phyloP scores from a whole-genome alignment of 805 yeast species.

The Wickerhamomyces queroliae region DNA sequence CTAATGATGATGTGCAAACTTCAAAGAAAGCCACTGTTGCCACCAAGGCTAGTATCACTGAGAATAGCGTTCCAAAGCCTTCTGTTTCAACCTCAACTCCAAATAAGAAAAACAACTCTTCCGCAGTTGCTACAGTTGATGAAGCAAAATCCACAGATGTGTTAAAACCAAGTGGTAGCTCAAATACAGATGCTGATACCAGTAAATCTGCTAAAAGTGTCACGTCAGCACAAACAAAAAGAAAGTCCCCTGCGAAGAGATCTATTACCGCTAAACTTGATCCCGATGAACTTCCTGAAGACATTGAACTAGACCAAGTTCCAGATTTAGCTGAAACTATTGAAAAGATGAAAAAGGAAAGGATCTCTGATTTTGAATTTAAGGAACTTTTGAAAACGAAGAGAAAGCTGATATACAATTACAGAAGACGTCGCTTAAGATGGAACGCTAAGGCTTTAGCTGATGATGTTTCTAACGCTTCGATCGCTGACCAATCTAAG shows the following conservation, averaged over 20 bases:
- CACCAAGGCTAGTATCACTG: no score
- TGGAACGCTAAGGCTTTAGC: background rate
- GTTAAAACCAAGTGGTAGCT: no score
- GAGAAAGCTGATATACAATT: constrained; percentile 6
- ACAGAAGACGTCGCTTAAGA: constrained; percentile 7
- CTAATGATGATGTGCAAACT: no score
- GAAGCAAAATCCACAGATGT: no score
- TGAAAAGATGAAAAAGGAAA: background rate
- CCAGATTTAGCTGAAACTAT: constrained; percentile 6
- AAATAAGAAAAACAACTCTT: no score
- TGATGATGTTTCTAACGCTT: constrained; percentile 11
- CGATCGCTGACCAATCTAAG: no score
- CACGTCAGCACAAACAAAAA: background rate
- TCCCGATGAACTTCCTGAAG: background rate
- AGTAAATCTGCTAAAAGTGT: no score
- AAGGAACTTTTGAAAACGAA: constrained; percentile 2
- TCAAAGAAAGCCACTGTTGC: no score
- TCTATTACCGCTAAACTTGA: background rate
- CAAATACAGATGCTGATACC: no score
- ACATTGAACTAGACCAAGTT: constrained; percentile 5
- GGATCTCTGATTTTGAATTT: background rate
- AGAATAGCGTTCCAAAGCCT: no score
- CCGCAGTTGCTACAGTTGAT: no score
- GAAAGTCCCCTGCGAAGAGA: background rate
- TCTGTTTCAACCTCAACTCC: no score